Evolutionary conservation across 1,139 yeast species (phyloP).

Genomic region (Insectozyma bohioensis): DNA sequence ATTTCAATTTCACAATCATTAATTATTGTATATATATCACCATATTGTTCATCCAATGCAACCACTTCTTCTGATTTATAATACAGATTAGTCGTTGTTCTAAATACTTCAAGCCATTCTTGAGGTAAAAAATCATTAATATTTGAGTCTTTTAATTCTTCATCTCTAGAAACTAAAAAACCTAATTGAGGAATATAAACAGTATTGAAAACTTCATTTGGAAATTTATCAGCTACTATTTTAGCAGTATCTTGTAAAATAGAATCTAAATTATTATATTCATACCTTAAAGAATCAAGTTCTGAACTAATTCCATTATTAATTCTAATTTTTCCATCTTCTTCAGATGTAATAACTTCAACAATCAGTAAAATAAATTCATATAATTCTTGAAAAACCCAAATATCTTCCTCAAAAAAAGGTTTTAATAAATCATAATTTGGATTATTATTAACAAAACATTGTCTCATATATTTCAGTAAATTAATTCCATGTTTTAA

Average conservation of each 20-base stretch:
- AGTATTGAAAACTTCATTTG: constrained; percentile 24
- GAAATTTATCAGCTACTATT: constrained; percentile 15
- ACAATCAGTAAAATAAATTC: constrained; percentile 20
- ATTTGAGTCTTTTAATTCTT: no score
- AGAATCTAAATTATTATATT: constrained; percentile 35
- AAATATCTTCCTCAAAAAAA: constrained; percentile 10
- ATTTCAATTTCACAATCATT: constrained; percentile 44
- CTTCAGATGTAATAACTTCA: constrained; percentile 33
- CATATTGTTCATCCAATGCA: constrained; percentile 34
- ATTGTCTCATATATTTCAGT: constrained; percentile 8
- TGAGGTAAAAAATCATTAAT: constrained; percentile 4
- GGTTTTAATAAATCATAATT: neutral
- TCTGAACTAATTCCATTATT: constrained; percentile 25
- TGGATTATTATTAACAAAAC: constrained; percentile 3
- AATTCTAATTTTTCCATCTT: constrained; percentile 28
- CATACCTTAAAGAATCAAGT: constrained; percentile 28
- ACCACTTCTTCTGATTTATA: constrained; percentile 31
- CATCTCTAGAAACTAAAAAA: constrained; percentile 27
- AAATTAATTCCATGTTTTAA: constrained; percentile 14
- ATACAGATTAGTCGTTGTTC: constrained; percentile 34
- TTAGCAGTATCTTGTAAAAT: constrained; percentile 17
- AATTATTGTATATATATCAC: constrained; percentile 41
- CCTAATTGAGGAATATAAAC: constrained; percentile 49
- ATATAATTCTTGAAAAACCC: constrained; percentile 12
- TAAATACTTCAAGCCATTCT: constrained; percentile 38